phyloP scores from a whole-genome alignment of 2,329 filamentous ascomycete species.

The Stemphylium lycopersici region DNA sequence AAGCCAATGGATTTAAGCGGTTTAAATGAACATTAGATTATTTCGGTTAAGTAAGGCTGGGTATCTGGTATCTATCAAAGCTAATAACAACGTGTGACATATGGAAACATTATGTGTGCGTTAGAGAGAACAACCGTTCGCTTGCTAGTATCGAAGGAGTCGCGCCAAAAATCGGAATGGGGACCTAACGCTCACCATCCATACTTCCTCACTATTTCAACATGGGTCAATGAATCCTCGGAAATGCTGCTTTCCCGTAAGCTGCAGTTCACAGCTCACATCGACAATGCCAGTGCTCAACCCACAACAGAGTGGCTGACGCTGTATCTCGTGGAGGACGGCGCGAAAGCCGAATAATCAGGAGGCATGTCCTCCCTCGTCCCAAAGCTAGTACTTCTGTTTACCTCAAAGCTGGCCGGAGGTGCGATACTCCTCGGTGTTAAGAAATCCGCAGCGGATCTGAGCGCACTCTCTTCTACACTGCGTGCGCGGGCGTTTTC shows the following conservation, averaged over 20 bases:
- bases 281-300: neutral
- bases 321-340: slow-evolving; percentile 14
- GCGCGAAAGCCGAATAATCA: slow-evolving; percentile 34
- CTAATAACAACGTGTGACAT: neutral
- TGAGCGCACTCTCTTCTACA: slow-evolving; percentile 33
- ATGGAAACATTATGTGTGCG: too few species aligned
- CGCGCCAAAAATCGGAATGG: neutral
- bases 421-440: slow-evolving; percentile 44
- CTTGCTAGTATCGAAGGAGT: neutral
- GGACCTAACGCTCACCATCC: neutral
- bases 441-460: slow-evolving; percentile 44
- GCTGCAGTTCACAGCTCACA: neutral
- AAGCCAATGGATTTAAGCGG: neutral
- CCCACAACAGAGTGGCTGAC: slow-evolving; percentile 3
- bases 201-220: too few species aligned
- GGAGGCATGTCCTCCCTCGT: slow-evolving; percentile 36
- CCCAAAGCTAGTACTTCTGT: slow-evolving; percentile 3
- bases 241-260: neutral
- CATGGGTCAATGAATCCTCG: neutral
- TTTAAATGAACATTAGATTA: neutral
- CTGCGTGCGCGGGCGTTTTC: slow-evolving; percentile 42
- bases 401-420: slow-evolving; percentile 22
- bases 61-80: neutral
- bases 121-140: neutral
- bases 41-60: neutral